Base-by-base conservation (phyloP, 768 basidiomycete genomes). In the Lactifluus volemus region DNA sequence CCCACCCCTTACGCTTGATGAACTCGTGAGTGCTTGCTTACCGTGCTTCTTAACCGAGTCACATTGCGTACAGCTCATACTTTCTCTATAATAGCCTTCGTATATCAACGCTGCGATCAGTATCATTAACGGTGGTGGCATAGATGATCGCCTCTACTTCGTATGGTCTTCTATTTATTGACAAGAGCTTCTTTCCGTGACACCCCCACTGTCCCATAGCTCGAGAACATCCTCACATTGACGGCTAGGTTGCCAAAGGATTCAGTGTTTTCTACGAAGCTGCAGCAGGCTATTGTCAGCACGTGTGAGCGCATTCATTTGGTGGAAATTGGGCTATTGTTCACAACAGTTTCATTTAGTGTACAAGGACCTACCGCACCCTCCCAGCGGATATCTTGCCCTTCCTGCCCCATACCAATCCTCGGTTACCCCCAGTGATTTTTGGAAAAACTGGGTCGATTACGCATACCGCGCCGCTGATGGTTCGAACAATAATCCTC, bases 401-500 rank as follows among this genome's bases (percentile, higher is more conserved):
- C 39, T 66, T 29, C 56, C 52, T 49, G 30, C 55, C 5, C 19
- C 53, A 2, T 39, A 36, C n/a, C 48, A 32, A 14, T 29, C 41
- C 38, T 14, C 15, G 2, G 39, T 5, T 44, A 42, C 7, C n/a
- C 5, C 25, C 17, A 49, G 44, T 10, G 30, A n/a, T 51, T 15
- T 15, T 21, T 41, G 48, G 19, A 19, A 30, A 38, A 6, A 29
- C 63, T n/a, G 21, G 21, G 59, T 59, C 21, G 41, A n/a, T n/a
- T 66, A 65, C 29, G 60, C 59, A 10, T 65, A 55, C 36, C 65
- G 77, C 55, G 9, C 70, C 6, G 71, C 75, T 5, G 74, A 77
- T 62, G 76, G 76, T 14, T 67, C 70, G 12, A 58, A 69, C 55
- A 76, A 78, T 67, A 77, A 74, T 67, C 65, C 63, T 2, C 61